Evolutionary conservation across 2,329 filamentous ascomycete genomes (phyloP).

Genomic region (Proliferodiscus dingleyae): DNA sequence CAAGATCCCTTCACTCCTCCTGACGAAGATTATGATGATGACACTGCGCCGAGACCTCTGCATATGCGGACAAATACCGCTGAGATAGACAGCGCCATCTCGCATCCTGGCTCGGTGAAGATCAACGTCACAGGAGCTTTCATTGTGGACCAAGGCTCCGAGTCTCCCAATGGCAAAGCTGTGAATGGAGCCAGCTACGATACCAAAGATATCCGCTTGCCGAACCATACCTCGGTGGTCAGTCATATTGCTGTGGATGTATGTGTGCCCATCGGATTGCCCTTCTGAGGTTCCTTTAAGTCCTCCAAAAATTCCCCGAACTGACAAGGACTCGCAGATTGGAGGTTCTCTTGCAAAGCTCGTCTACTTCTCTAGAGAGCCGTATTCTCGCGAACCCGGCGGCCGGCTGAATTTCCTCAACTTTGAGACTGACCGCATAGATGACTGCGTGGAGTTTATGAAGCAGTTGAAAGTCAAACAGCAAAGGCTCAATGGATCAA

Average conservation of each 20-base stretch:
- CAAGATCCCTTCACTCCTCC: too few relatives aligned
- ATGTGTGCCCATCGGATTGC: conserved; percentile 37
- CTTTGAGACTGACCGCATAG: conserved; percentile 93
- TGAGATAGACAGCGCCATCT: conserved; percentile 39
- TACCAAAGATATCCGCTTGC: conserved; percentile 90
- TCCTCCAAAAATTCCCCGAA: too few relatives aligned
- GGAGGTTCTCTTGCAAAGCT: conserved; percentile 93
- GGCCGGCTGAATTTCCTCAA: conserved; percentile 91
- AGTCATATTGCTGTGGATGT: conserved; percentile 97
- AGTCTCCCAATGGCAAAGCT: conserved; percentile 41
- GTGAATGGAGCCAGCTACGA: conserved; percentile 53
- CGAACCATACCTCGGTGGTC: conserved; percentile 90
- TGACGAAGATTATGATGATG: too few relatives aligned
- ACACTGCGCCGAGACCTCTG: conserved; percentile 8
- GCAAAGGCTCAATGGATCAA: conserved; percentile 66
- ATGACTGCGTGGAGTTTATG: conserved; percentile 91
- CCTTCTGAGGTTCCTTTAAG: neutral
- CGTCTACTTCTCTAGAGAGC: conserved; percentile 93
- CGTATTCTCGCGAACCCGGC: conserved; percentile 71
- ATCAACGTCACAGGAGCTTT: conserved; percentile 97
- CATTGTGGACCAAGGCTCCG: conserved; percentile 79
- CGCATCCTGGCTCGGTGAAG: conserved; percentile 67
- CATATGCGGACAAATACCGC: conserved; percentile 32
- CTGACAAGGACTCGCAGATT: conserved; percentile 53
- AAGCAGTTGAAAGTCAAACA: conserved; percentile 79